A percentile compares a stretch with the other conserved stretches of the same genome.
phyloP scores from a whole-genome alignment of 2,329 filamentous ascomycete genomes.

The Capronia americana region DNA sequence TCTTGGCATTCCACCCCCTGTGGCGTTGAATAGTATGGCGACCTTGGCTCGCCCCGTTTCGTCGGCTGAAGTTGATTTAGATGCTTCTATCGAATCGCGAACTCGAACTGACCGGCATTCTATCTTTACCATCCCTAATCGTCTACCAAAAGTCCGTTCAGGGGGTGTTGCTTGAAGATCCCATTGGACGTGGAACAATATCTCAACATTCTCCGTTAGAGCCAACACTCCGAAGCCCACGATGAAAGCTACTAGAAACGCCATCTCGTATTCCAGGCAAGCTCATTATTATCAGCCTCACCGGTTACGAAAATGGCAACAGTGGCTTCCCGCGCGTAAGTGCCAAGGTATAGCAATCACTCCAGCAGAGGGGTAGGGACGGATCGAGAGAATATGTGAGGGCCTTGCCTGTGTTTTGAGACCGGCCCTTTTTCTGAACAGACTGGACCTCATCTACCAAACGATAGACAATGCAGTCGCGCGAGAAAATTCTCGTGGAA shows the following conservation, averaged over 20 bases:
- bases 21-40: neutral
- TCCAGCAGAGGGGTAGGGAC: neutral
- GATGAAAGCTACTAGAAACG: neutral
- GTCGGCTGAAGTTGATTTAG: neutral
- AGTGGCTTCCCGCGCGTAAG: neutral
- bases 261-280: neutral
- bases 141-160: constrained; percentile 1
- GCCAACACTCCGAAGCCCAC: neutral
- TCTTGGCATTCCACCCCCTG: neutral
- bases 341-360: neutral
- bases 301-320: neutral
- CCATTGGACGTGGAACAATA: neutral
- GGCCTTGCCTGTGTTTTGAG: neutral
- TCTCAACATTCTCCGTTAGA: neutral
- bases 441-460: neutral
- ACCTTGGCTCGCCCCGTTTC: neutral
- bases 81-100: neutral
- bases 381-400: neutral
- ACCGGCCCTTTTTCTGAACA: neutral
- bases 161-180: neutral
- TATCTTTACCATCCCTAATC: neutral
- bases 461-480: constrained; percentile 15
- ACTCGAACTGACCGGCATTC: neutral
- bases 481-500: constrained; percentile 34
- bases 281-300: neutral